Percentiles rank a stretch among this genome's conserved stretches.
Evolutionary conservation across 2,329 filamentous ascomycete species (phyloP).

Genomic region (Truncatella angustata): DNA sequence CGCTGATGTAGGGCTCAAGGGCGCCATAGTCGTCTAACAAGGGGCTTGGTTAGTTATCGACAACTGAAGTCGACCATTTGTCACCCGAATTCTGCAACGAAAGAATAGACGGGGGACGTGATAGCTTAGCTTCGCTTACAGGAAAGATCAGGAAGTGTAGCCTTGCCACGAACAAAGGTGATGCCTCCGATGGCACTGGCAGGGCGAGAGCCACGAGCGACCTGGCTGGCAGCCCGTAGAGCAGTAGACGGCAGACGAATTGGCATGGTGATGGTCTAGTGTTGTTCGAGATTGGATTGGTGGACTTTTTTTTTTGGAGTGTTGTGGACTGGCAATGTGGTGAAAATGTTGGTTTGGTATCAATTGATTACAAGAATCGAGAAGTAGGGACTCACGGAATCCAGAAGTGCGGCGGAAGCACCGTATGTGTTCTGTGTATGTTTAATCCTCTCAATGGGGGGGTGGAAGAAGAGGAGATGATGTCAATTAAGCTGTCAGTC

Average conservation of each 20-base stretch:
- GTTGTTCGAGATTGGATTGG: too few species aligned
- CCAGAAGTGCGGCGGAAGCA: too few species aligned
- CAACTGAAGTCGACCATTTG: not conserved
- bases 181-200: conserved; percentile 11
- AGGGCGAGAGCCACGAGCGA: conserved; percentile 10
- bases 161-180: conserved; percentile 13
- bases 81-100: not conserved
- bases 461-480: conserved; percentile 2
- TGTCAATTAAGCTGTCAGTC: not conserved
- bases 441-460: not conserved
- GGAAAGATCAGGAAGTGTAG: conserved; percentile 21
- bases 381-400: too few species aligned
- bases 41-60: not conserved
- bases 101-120: not conserved
- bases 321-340: too few species aligned
- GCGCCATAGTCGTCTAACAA: conserved; percentile 87
- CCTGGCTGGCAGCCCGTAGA: conserved; percentile 11
- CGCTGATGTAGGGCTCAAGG: conserved; percentile 76
- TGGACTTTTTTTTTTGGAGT: too few species aligned
- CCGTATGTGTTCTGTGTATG: not conserved
- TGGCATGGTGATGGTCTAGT: conserved; percentile 9
- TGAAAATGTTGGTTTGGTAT: too few species aligned
- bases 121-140: conserved; percentile 36
- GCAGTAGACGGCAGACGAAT: conserved; percentile 7
- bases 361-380: too few species aligned